Evolutionary conservation across 345 rosid genomes (phyloP).

Genomic region (Passiflora organensis): DNA sequence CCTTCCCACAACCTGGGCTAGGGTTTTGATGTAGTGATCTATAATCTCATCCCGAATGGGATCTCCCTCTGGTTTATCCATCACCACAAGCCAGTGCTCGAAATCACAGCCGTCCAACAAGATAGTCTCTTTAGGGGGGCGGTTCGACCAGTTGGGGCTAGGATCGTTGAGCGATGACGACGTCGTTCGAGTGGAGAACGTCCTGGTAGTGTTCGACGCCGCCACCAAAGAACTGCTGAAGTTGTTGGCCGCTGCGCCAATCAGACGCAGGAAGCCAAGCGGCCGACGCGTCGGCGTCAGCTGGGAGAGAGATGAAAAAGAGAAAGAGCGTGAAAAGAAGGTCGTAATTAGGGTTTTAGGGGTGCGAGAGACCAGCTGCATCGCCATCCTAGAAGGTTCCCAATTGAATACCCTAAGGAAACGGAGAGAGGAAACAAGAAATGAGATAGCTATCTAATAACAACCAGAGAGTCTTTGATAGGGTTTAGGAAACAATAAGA

Average conservation of each 20-base stretch:
- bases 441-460: too few relatives aligned
- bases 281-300: conserved; percentile 4
- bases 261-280: conserved; percentile 17
- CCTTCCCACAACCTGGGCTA: conserved; percentile 75
- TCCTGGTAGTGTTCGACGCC: conserved; percentile 10
- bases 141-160: conserved; percentile 79
- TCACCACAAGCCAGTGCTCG: conserved; percentile 87
- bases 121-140: conserved; percentile 91
- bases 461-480: too few relatives aligned
- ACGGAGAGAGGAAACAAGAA: too few relatives aligned
- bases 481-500: too few relatives aligned
- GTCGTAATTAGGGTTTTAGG: conserved; percentile 10
- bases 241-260: conserved; percentile 10
- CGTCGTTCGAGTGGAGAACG: conserved; percentile 42
- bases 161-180: conserved; percentile 68
- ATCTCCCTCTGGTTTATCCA: conserved; percentile 62
- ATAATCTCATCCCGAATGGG: conserved; percentile 86
- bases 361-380: not conserved
- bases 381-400: conserved; percentile 2
- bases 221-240: conserved; percentile 10
- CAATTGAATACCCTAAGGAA: not conserved
- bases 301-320: conserved; percentile 3
- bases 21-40: conserved; percentile 63
- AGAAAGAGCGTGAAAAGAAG: conserved; percentile 8
- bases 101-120: conserved; percentile 92